Evolutionary conservation across 176 grass and related monocot species (phyloP).

Genomic region (Eremochloa ophiuroides): DNA sequence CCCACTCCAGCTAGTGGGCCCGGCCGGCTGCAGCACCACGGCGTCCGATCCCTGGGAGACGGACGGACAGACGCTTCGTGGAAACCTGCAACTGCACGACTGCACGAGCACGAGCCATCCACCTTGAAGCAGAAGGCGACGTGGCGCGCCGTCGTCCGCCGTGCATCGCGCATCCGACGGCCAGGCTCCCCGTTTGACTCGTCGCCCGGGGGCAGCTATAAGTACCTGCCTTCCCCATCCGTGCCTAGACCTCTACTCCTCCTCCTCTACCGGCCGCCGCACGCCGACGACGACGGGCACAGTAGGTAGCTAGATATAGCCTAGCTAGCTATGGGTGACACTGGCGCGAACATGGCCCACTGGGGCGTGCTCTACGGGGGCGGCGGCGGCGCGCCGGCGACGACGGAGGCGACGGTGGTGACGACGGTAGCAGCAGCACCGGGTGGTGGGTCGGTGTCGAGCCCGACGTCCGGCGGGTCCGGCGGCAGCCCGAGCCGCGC

Average conservation of each 20-base stretch:
- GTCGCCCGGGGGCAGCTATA: slow-evolving; percentile 39
- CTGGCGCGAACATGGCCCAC: slow-evolving; percentile 31
- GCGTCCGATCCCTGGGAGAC: too few relatives aligned
- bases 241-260: neutral
- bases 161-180: slow-evolving; percentile 13
- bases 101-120: slow-evolving; percentile 5
- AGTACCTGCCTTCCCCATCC: slow-evolving; percentile 22
- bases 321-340: slow-evolving; percentile 29
- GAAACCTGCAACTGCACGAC: too few relatives aligned
- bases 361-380: slow-evolving; percentile 48
- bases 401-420: slow-evolving; percentile 17
- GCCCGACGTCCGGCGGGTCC: slow-evolving; percentile 43
- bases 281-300: neutral
- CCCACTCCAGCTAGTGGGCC: too few relatives aligned
- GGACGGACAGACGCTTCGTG: neutral
- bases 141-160: accelerated
- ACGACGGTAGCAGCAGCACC: neutral
- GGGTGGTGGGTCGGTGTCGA: slow-evolving; percentile 21
- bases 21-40: too few relatives aligned
- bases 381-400: neutral
- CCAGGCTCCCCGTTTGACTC: slow-evolving; percentile 2
- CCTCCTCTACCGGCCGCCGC: neutral
- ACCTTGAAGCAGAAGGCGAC: slow-evolving; percentile 36
- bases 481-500: slow-evolving; percentile 15
- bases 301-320: neutral